Base-by-base conservation (phyloP, 75 land plant species). In the Picea sitchensis region DNA sequence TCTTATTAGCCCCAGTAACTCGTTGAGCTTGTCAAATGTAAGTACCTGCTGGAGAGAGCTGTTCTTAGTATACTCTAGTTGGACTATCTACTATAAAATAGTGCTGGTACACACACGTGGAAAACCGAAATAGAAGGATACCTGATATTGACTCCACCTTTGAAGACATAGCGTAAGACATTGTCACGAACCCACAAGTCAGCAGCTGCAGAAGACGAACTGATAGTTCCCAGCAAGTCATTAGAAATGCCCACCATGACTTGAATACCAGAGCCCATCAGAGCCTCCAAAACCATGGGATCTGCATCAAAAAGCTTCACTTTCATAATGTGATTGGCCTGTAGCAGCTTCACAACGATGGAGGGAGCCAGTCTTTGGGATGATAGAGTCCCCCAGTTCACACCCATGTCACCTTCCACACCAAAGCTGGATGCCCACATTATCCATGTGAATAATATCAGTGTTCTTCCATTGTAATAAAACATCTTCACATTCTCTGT, bases 301-400 rank as follows among this genome's bases (percentile, higher is more conserved):
- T 92, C 87, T 20, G 96, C 82, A 65, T 92, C 94, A 78, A 93
- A 91, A 13, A 93, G 88, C 87, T 93, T 93, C 83, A 93, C 92
- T 65, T 87, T 89, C 61, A 36, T 30, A 34, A 93, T 84, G 44
- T 79, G 80, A 78, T 93, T 93, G 34, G 85, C 83, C 77, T 81
- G 82, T 58, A 91, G 68, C 78, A 89, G 80, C 34, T 83, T 80
- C 65, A 91, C 92, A 20, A 91, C 90, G 2, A 82, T 61, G 9
- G 73, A 14, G 1, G 85, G 83, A 0, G 93, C 80, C 20, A 91
- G 78, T 60, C 64, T 81, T 63, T 91, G 92, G 14, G 84, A 71
- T 0, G 88, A 73, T 58, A 82, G 14, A 2, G 92, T 90, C 1
- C 96, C 94, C 94, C 94, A 93, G 78, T 93, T 93, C 38, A 93